Evolutionary conservation across 208 protist genomes (phyloP).

Genomic region (Kentomonas sorsogonicus): DNA sequence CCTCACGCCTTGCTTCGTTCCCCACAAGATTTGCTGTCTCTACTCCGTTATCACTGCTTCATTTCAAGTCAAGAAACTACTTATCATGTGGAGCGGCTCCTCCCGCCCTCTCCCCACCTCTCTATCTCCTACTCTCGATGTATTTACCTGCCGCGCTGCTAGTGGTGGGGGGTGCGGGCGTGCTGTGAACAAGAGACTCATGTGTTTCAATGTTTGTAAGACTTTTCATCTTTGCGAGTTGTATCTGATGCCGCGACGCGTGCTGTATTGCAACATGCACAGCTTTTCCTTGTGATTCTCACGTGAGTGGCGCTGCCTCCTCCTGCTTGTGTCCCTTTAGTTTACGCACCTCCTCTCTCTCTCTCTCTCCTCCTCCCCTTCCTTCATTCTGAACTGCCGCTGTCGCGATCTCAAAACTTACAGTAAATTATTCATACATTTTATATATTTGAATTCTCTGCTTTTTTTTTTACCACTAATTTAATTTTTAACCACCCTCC

Average conservation of each 20-base stretch:
- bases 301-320: no score
- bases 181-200: neutral
- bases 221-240: neutral
- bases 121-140: no score
- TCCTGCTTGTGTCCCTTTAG: neutral
- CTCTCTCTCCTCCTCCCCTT: slow-evolving; percentile 3
- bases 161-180: neutral
- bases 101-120: no score
- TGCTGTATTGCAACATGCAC: neutral
- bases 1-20: no score
- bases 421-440: neutral
- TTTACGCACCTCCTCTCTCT: slow-evolving; percentile 1
- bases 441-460: slow-evolving; percentile 1
- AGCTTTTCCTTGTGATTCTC: neutral
- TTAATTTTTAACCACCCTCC: neutral
- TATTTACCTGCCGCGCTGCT: no score
- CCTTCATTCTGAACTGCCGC: slow-evolving; percentile 3
- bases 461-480: slow-evolving; percentile 7
- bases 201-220: neutral
- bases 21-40: no score
- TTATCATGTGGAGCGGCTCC: no score
- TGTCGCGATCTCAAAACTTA: neutral
- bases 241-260: neutral
- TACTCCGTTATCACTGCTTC: no score
- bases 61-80: no score